Evolutionary conservation across 2,329 filamentous ascomycete genomes (phyloP), one percentile per base, ranked within the genome.

Genomic region (Biscogniauxia mediterranea): DNA sequence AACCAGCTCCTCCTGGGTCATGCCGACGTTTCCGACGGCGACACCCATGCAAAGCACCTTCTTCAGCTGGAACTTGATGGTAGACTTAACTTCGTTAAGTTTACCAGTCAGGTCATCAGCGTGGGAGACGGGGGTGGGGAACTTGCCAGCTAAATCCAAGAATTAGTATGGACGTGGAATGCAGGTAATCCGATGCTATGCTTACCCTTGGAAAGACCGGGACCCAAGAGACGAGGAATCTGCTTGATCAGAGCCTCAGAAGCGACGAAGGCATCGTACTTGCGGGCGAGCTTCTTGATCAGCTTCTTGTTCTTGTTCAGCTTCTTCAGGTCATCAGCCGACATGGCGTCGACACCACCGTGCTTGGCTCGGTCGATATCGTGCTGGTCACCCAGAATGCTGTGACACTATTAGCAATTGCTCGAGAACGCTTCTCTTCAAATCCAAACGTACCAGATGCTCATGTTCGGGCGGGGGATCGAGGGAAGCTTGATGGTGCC

Each of bases 251-350:
- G 85, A 77, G 90, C 85, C 79, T 99, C 95, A 79, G 94, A 98
- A 80, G 95, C 91, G 79, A 99, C 83, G 85, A 99, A 99, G 74
- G 95, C 95, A 83, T 99, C 95, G 89, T 99, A 98, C 88, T 99
- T 99, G 89, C 93, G 93, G 69, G 95, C 95, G 72, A 99, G 91
- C 91, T 99, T 99, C 93, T 99, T 99, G 90, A 99, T 97, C 77
- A 98, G 90, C 91, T 99, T 99, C 92, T 99, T 98, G 92, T 99
- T 99, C 92, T 99, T 99, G 91, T 99, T 99, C 74, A 99, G 92
- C 91, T 99, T 99, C 92, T 99, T 99, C 84, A 99, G 85, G 83
- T 99, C 95, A 77, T 99, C 95, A 71, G 92, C 83, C 77, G 92
- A 96, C 95, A 98, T 98, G 84, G 94, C 93, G 79, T 99, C 95